Base-by-base conservation (phyloP, 179 eudicot species). In the Spergularia azorica region DNA sequence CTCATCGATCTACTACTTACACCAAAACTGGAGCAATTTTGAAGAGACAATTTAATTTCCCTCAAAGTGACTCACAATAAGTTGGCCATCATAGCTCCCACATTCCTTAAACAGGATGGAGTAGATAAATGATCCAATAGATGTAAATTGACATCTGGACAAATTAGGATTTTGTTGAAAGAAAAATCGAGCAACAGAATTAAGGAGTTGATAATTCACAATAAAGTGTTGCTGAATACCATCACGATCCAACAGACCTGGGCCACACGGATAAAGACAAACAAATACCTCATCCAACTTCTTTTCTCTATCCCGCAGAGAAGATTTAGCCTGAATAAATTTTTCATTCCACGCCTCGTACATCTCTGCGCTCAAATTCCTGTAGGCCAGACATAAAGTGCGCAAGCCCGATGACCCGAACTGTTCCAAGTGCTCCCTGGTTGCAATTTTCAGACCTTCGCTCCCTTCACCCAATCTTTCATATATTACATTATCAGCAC, bases 321-420 rank as follows among this genome's bases (percentile, higher is more conserved):
- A 89, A 65, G 99, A 95, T 83, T 95, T 95, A 63, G 99, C 98
- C 83, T 93, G 97, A 75, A 94, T 88, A 81, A 81, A 95, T 79
- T 95, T 95, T 80, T 95, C 98, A 71, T 95, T 95, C 99, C 99
- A 95, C 46, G 79, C 77, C 61, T 94, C 98, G 80, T 95, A 93
- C 52, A 74, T 79, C 39, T 88, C 90, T 50, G 90, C 54, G 81
- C 72, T 86, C 67, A 95, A 80, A 83, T 88, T 87, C 85, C 77
- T 90, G 77, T 90, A 95, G 58, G 99, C 99, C 80, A 95, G 84
- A 75, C 99, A 95, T 75, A 95, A 89, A 14, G 99, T 95, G 41
- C 99, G 97, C 78, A 95, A 85, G 78, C 99, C 99, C 77, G 98
- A 86, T 55, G 95, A 86, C 78, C 99, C 99, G 86, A 89, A 95